Base-by-base conservation (phyloP, 208 protist species). In the Trypanosoma mega region DNA sequence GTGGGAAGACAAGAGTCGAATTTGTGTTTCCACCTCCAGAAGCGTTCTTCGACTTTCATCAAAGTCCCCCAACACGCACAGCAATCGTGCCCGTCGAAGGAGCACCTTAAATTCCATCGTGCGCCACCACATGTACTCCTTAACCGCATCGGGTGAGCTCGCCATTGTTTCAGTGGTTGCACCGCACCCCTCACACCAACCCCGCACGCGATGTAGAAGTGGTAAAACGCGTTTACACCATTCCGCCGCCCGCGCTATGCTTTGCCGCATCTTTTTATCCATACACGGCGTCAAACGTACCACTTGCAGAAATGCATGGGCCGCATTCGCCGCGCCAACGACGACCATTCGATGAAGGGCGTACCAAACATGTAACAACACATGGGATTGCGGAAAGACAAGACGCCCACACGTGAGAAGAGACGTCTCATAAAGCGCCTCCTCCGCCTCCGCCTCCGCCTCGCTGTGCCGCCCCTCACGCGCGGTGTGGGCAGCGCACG, bases 31-130 rank as follows among this genome's bases (percentile, higher is more conserved):
- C 49, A 26, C 39, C 37, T 51, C 65, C 7, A 53, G 48, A 6
- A 64, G 24, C 41, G 39, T 39, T 26, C 16, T 21, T 2, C 58
- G 54, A 14, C 56, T 45, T 27, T 57, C 57, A 0, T 72, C 65
- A 36, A 72, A 12, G n/a, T 47, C 29, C 12, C 57, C 57, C 4
- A 33, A 27, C 3, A 52, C 8, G 21, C 47, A 48, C 20, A 72
- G 21, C 24, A 72, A 44, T 27, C 55, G 62, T 1, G 30, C 54
- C 18, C 57, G 65, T 45, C 65, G 65, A 53, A 64, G 8, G 5
- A 64, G 41, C 26, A 72, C 11, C 36, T 72, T 72, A 26, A 72
- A 72, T 39, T 41, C 23, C 18, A 72, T 63, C n/a, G 57, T 58
- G 3, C 63, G 20, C 16, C 58, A 20, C 65, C 57, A 65, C 6